Conservation (phyloP, 352 stramenopile genomes). For the Phytophthora sojae region DNA sequence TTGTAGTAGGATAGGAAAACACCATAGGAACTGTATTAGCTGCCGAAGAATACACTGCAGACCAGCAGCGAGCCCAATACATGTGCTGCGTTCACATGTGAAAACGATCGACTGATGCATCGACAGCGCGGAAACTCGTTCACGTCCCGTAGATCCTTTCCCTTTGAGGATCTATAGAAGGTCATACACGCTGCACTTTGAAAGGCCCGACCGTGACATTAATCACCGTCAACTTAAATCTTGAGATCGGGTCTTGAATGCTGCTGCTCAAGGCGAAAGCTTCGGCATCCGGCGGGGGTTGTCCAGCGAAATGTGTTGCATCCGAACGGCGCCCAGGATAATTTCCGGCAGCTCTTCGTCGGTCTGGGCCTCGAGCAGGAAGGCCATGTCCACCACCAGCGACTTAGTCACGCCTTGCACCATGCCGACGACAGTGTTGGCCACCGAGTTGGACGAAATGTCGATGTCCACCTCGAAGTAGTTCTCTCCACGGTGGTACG, state of each 20-base stretch:
- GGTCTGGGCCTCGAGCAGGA: slow-evolving; percentile 85
- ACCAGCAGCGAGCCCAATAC: slow-evolving; percentile 14
- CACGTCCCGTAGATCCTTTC: slow-evolving; percentile 3
- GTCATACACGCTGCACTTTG: not conserved
- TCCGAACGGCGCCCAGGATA: slow-evolving; percentile 79
- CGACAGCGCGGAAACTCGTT: slow-evolving; percentile 2
- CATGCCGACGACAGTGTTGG: slow-evolving; percentile 89
- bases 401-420: slow-evolving; percentile 91
- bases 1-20: slow-evolving; percentile 31
- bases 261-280: slow-evolving; percentile 26
- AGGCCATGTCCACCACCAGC: slow-evolving; percentile 91
- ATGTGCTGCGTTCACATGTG: not conserved
- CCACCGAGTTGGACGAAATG: slow-evolving; percentile 94
- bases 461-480: slow-evolving; percentile 98
- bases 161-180: slow-evolving; percentile 14
- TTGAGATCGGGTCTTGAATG: not conserved
- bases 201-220: not conserved
- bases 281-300: slow-evolving; percentile 69
- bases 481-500: slow-evolving; percentile 87
- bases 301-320: slow-evolving; percentile 88
- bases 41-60: slow-evolving; percentile 11
- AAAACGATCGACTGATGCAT: not conserved
- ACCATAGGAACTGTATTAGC: slow-evolving; percentile 39
- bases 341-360: slow-evolving; percentile 90
- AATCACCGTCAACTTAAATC: not conserved